Percentiles rank a stretch among this genome's conserved stretches.
Evolutionary conservation across 2,329 filamentous ascomycete genomes (phyloP).

Genomic region (Trichothecium roseum): DNA sequence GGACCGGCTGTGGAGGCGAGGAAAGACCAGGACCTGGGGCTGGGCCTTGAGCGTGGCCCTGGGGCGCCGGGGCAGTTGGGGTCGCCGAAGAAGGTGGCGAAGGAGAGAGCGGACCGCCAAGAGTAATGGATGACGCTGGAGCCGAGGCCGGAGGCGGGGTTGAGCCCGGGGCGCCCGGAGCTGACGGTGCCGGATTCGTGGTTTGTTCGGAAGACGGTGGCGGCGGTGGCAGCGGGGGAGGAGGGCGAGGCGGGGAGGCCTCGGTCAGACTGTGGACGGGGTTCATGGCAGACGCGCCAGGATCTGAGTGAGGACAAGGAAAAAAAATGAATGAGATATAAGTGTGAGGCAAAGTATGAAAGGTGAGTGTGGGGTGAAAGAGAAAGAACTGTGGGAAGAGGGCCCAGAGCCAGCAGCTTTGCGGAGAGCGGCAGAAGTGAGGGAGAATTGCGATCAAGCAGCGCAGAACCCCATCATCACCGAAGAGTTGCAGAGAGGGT

Average conservation of each 20-base stretch:
- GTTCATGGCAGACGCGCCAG: constrained; percentile 20
- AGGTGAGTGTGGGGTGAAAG: constrained; percentile 1
- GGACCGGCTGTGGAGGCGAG: constrained; percentile 1
- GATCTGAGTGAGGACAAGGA: constrained; percentile 2
- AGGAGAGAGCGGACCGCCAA: background rate
- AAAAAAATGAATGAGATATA: constrained; percentile 1
- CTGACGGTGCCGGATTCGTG: constrained; percentile 10
- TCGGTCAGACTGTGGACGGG: constrained; percentile 26
- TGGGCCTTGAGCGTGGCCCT: background rate
- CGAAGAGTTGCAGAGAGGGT: too few relatives aligned
- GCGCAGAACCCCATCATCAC: too few relatives aligned
- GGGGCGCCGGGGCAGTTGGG: constrained; percentile 11
- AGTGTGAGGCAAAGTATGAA: background rate
- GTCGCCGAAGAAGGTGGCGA: constrained; percentile 13
- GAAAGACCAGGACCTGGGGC: background rate
- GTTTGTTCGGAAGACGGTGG: constrained; percentile 6
- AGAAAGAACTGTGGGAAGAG: background rate
- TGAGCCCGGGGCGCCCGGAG: constrained; percentile 1
- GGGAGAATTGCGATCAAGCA: too few relatives aligned
- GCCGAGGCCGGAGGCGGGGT: constrained; percentile 3
- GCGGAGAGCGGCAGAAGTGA: too few relatives aligned
- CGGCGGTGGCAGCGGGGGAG: constrained; percentile 14
- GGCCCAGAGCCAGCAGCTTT: too few relatives aligned
- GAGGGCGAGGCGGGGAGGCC: constrained; percentile 15
- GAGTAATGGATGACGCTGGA: constrained; percentile 5